Conservation (phyloP, 176 grass and related monocot genomes). For the Rhynchospora pubera region DNA sequence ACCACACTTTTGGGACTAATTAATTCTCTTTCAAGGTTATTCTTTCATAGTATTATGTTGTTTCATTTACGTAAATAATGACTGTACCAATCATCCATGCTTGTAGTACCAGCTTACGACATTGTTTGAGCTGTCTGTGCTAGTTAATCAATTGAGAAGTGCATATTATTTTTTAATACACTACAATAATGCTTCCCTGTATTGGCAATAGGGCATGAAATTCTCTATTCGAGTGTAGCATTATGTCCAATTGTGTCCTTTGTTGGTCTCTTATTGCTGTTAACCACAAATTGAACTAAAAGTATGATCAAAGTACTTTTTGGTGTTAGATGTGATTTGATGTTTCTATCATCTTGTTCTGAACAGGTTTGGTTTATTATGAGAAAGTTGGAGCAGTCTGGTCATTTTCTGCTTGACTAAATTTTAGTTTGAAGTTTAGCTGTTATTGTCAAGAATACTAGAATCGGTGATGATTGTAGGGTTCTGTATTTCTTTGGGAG, state of each 20-base stretch:
- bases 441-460: not conserved
- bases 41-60: conserved; percentile 2
- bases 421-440: not conserved
- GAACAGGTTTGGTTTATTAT: not conserved
- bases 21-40: conserved; percentile 72
- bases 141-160: not conserved
- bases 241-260: not conserved
- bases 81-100: not conserved
- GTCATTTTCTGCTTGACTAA: not conserved
- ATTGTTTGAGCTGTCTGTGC: not conserved
- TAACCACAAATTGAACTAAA: conserved; percentile 4
- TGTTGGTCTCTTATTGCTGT: not conserved
- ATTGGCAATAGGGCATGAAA: not conserved
- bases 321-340: not conserved
- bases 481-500: not conserved
- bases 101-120: not conserved
- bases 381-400: not conserved
- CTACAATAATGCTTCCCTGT: not conserved
- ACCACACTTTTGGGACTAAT: conserved; percentile 63
- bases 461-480: not conserved
- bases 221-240: not conserved
- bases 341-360: not conserved
- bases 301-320: not conserved
- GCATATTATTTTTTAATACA: not conserved
- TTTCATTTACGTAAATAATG: not conserved